Evolutionary conservation across 2,329 filamentous ascomycete genomes (phyloP), one percentile per base, ranked within the genome.

Genomic region (Diaporthe batatas): DNA sequence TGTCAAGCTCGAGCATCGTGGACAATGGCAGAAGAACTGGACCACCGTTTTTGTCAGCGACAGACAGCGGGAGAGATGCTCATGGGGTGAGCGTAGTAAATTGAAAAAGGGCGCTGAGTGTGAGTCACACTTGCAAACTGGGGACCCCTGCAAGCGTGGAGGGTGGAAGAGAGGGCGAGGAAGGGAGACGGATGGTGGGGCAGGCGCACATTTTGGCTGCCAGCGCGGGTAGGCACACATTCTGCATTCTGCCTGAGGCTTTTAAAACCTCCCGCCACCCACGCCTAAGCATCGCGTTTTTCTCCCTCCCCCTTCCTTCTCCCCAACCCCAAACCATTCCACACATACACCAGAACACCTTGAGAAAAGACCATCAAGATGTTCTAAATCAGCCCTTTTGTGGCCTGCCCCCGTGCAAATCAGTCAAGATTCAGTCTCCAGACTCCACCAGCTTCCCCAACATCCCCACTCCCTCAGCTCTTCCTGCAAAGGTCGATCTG

Each of bases 401-500:
- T 79, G 79, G 80, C 79, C 76, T 77, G 76, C 75, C 75, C 75
- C 75, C 76, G 73, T 77, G 75, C 76, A 77, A 79, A 79, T 80
- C 79, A 77, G 77, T 82, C 81, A 90, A 85, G 82, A 90, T 90
- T 88, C 79, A 82, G 83, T 88, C 86, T 77, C 78, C 79, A 82
- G 81, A 82, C 76, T 79, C 77, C 75, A 79, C 81, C 80, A 57
- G 62, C 64, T 81, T 75, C 77, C 76, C 77, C 77, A 77, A 83
- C 85, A 79, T 87, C 84, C 84, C 87, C 87, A 86, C 82, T 83
- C 72, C 73, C 72, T 88, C 89, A 88, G 87, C 82, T 86, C 86
- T 84, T 83, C 85, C 86, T 84, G 79, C 74, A 78, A 82, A 84
- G 89, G 89, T 89, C 84, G 88, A 89, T 80, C 90, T 93, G 91